Evolutionary conservation across 1,284 basidiomycete species (phyloP).

Genomic region (Moesziomyces parantarcticus): DNA sequence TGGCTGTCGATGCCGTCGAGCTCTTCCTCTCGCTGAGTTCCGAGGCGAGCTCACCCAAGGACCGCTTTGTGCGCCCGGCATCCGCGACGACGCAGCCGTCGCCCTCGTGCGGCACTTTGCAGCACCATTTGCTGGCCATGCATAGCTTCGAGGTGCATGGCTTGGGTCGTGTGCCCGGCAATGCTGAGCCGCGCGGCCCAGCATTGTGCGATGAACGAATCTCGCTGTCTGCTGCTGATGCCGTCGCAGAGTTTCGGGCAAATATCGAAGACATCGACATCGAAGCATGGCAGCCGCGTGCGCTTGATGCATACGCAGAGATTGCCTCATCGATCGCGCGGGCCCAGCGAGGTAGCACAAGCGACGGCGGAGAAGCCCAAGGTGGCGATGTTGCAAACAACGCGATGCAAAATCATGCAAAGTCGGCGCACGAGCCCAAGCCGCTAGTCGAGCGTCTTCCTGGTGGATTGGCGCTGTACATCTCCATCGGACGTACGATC

Average conservation of each 20-base stretch:
- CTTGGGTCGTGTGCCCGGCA: slow-evolving; percentile 33
- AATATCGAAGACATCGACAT: slow-evolving; percentile 56
- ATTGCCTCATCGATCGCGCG: slow-evolving; percentile 18
- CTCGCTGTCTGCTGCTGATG: slow-evolving; percentile 19
- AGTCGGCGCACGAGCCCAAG: slow-evolving; percentile 3
- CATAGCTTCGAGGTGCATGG: slow-evolving; percentile 47
- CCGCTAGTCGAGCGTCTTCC: slow-evolving; percentile 52
- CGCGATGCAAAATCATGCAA: not conserved
- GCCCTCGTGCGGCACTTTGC: slow-evolving; percentile 24
- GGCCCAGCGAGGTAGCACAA: slow-evolving; percentile 1
- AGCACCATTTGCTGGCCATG: slow-evolving; percentile 50
- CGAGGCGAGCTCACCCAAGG: not conserved
- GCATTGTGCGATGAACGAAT: slow-evolving; percentile 20
- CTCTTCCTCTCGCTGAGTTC: slow-evolving; percentile 34
- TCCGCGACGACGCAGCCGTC: not conserved
- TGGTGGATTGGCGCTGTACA: slow-evolving; percentile 40
- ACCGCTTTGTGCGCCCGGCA: slow-evolving; percentile 5
- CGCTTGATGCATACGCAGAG: slow-evolving; percentile 37
- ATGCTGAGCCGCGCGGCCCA: slow-evolving; percentile 23
- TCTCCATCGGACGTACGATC: slow-evolving; percentile 52
- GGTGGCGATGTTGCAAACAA: not conserved
- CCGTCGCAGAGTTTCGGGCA: slow-evolving; percentile 40
- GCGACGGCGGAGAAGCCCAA: not conserved
- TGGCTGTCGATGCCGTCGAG: slow-evolving; percentile 48
- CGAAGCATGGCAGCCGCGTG: slow-evolving; percentile 54